Conservation (phyloP, 257 asterid species). For the Paulownia fortunei region DNA sequence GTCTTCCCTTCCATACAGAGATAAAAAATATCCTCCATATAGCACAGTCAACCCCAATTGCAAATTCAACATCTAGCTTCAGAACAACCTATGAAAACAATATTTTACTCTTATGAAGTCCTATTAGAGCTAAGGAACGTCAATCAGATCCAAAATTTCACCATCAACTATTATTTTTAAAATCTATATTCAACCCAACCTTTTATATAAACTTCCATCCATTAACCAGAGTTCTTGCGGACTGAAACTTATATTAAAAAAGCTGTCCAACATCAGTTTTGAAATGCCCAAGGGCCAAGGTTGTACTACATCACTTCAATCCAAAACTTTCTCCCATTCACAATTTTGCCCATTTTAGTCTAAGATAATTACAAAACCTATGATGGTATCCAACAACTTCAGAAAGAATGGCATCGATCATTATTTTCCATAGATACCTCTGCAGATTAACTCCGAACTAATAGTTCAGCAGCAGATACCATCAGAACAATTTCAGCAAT, state of each 20-base stretch:
- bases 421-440: too few relatives aligned
- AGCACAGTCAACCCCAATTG: background rate
- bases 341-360: background rate
- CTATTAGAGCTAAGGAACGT: background rate
- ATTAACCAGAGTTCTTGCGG: constrained; percentile 3
- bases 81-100: background rate
- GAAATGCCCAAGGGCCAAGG: constrained; percentile 6
- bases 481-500: constrained; percentile 3
- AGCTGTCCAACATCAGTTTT: background rate
- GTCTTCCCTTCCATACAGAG: background rate
- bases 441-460: constrained; percentile 9
- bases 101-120: background rate
- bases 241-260: background rate
- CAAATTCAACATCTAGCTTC: background rate
- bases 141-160: background rate
- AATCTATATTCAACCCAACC: background rate
- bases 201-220: background rate
- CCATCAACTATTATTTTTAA: background rate
- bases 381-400: background rate
- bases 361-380: constrained; percentile 12
- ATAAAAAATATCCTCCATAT: background rate
- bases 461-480: constrained; percentile 6
- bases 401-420: too few relatives aligned
- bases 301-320: constrained; percentile 5
- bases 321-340: constrained; percentile 5